Evolutionary conservation across 2,329 filamentous ascomycete species (phyloP).

Genomic region (Aureobasidium zeae): DNA sequence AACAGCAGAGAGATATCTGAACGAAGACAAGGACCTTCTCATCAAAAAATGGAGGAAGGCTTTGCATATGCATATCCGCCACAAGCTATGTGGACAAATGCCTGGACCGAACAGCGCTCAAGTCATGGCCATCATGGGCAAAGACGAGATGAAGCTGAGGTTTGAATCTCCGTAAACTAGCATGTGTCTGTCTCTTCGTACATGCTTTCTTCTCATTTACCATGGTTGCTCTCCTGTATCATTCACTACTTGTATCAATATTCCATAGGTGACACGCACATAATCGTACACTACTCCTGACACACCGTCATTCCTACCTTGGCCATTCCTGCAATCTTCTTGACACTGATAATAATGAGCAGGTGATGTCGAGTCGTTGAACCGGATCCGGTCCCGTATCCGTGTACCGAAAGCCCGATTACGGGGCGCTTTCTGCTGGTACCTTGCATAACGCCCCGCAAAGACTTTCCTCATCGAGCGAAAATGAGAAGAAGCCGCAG

Average conservation of each 20-base stretch:
- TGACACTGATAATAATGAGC: neutral
- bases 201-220: no score
- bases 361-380: neutral
- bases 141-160: conserved; percentile 40
- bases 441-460: conserved; percentile 3
- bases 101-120: conserved; percentile 46
- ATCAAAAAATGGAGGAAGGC: conserved; percentile 24
- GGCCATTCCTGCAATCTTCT: conserved; percentile 7
- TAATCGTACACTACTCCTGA: neutral
- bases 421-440: neutral
- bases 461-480: neutral
- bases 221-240: no score
- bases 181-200: neutral
- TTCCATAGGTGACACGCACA: no score
- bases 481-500: neutral
- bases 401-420: neutral
- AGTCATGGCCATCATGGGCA: conserved; percentile 48
- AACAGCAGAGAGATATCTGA: conserved; percentile 15
- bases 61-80: conserved; percentile 49
- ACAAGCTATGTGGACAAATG: conserved; percentile 45
- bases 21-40: conserved; percentile 17
- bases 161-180: neutral
- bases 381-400: neutral
- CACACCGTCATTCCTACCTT: conserved; percentile 11
- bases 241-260: no score